These are phyloP conservation scores for Astraeus odoratus DNA, from an alignment of 768 basidiomycete genomes.

Conservation along the genomic window DNA sequence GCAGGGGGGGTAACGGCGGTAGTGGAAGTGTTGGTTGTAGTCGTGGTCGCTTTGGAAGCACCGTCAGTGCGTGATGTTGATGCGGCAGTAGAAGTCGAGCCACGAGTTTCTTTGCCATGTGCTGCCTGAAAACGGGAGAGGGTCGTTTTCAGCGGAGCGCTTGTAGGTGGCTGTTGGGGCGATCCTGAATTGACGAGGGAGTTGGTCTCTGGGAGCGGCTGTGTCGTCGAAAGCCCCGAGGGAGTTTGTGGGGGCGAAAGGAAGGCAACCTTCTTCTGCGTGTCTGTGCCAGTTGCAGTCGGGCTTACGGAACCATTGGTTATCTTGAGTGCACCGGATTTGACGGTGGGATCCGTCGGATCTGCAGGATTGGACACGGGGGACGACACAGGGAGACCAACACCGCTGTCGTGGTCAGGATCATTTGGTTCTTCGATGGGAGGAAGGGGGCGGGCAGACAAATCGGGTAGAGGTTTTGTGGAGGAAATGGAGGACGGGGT, in stretches of 20 bases:
- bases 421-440: slow-evolving; percentile 38
- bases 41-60: slow-evolving; percentile 36
- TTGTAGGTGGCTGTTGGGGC: slow-evolving; percentile 19
- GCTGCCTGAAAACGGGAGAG: slow-evolving; percentile 72
- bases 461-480: slow-evolving; percentile 69
- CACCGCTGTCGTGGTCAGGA: slow-evolving; percentile 28
- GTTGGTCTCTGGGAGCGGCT: slow-evolving; percentile 42
- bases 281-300: slow-evolving; percentile 32
- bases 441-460: slow-evolving; percentile 43
- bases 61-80: slow-evolving; percentile 59
- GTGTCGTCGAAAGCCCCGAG: slow-evolving; percentile 40
- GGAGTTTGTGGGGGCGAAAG: slow-evolving; percentile 75
- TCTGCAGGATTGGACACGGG: slow-evolving; percentile 20
- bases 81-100: slow-evolving; percentile 56
- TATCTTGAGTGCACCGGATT: slow-evolving; percentile 31
- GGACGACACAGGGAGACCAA: slow-evolving; percentile 31
- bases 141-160: slow-evolving; percentile 49
- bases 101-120: slow-evolving; percentile 62
- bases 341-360: slow-evolving; percentile 17
- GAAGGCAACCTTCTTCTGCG: slow-evolving; percentile 84
- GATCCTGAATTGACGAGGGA: slow-evolving; percentile 27
- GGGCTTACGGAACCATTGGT: slow-evolving; percentile 29
- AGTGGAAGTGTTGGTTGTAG: slow-evolving; percentile 39
- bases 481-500: slow-evolving; percentile 43
- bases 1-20: slow-evolving; percentile 37